These are phyloP conservation scores for Oryza glaberrima DNA, from an alignment of 176 grass and related monocot species.

Conservation along the genomic window DNA sequence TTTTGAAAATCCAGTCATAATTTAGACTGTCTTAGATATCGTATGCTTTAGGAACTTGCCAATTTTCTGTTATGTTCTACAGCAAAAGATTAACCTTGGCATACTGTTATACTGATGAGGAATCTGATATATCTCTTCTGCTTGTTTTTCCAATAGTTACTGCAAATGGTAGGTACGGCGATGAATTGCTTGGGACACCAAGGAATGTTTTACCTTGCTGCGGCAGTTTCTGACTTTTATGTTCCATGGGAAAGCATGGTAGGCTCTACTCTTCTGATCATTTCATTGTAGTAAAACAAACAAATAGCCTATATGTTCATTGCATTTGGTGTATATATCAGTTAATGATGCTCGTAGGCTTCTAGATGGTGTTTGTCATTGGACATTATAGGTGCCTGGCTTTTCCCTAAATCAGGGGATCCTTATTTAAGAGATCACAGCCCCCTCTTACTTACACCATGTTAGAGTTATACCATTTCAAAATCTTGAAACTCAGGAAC, in stretches of 20 bases:
- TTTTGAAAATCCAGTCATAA: neutral
- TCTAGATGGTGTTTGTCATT: neutral
- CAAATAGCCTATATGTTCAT: neutral
- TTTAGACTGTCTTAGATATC: neutral
- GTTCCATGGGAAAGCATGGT: conserved; percentile 98
- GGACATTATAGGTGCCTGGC: neutral
- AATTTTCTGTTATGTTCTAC: neutral
- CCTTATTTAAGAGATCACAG: neutral
- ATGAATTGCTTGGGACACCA: conserved; percentile 59
- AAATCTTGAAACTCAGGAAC: conserved; percentile 23
- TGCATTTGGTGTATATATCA: neutral
- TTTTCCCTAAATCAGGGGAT: neutral
- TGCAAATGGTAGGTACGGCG: conserved; percentile 66
- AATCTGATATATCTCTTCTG: neutral
- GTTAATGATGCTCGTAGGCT: neutral
- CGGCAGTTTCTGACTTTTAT: conserved; percentile 95
- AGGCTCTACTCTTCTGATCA: conserved; percentile 28
- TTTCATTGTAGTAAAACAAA: conserved; percentile 8
- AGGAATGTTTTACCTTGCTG: conserved; percentile 83
- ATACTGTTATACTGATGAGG: conserved; percentile 13
- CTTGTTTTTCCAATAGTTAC: conserved; percentile 60
- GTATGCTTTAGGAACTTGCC: neutral
- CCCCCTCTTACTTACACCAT: neutral
- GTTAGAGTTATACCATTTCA: neutral
- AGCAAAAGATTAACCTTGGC: conserved; percentile 21